Evolutionary conservation across 108 stramenopile species (phyloP).

Genomic region (Cyclotella sp.): DNA sequence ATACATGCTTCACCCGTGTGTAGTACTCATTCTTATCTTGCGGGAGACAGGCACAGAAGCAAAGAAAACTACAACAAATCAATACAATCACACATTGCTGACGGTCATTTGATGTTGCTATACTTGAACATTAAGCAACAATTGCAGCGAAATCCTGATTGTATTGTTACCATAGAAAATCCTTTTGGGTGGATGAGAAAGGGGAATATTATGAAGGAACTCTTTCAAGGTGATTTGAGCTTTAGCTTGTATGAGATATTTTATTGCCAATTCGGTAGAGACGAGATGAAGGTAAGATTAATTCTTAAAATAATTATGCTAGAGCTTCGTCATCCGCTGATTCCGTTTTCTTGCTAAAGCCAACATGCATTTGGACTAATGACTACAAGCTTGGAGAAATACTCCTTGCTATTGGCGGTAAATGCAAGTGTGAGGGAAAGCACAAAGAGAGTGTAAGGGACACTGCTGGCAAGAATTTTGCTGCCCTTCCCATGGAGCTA

Average conservation of each 20-base stretch:
- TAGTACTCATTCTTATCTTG: slow-evolving; percentile 32
- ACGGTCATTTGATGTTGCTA: slow-evolving; percentile 13
- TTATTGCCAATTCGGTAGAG: slow-evolving; percentile 46
- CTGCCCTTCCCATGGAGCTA: slow-evolving; percentile 36
- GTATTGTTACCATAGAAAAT: slow-evolving; percentile 39
- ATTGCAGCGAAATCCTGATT: slow-evolving; percentile 16
- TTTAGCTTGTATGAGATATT: slow-evolving; percentile 20
- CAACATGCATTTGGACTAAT: slow-evolving; percentile 43
- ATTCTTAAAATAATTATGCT: background rate
- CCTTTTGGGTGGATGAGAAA: slow-evolving; percentile 31
- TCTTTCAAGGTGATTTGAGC: slow-evolving; percentile 21
- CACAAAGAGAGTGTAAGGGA: slow-evolving; percentile 32
- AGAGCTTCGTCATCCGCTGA: too few species aligned
- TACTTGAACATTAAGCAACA: slow-evolving; percentile 10
- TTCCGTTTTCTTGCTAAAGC: slow-evolving; percentile 3
- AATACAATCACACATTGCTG: slow-evolving; percentile 18
- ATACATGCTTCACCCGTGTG: slow-evolving; percentile 58
- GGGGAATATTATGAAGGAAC: slow-evolving; percentile 36
- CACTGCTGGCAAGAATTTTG: slow-evolving; percentile 25
- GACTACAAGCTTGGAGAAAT: slow-evolving; percentile 29
- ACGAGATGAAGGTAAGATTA: slow-evolving; percentile 27
- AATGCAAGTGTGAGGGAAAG: slow-evolving; percentile 22
- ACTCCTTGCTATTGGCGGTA: slow-evolving; percentile 26
- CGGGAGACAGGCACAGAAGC: slow-evolving; percentile 45
- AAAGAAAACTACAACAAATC: slow-evolving; percentile 34